Evolutionary conservation across 768 basidiomycete genomes (phyloP).

Genomic region (Pleurotus platypus): DNA sequence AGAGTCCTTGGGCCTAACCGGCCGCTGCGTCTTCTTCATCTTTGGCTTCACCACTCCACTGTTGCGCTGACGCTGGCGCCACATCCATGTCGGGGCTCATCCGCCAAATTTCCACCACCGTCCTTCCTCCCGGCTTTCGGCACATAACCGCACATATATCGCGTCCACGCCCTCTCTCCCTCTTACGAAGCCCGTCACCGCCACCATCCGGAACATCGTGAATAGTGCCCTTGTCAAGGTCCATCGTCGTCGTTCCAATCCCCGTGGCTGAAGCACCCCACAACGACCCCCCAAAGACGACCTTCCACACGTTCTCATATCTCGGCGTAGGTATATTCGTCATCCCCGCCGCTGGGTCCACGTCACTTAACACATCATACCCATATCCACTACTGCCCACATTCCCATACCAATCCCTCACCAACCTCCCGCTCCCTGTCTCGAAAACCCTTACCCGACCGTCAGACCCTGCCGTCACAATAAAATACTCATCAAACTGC

Average conservation of each 20-base stretch:
- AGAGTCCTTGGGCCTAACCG: no score
- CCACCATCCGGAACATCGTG: no score
- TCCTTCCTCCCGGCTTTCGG: conserved; percentile 67
- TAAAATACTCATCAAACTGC: conserved; percentile 80
- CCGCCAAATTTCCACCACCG: conserved; percentile 86
- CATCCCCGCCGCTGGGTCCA: conserved; percentile 33
- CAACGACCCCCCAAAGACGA: conserved; percentile 51
- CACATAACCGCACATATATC: conserved; percentile 78
- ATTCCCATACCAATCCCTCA: conserved; percentile 5
- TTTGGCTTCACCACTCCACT: no score
- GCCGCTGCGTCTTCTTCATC: no score
- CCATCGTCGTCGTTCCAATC: conserved; percentile 1
- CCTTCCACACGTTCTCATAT: conserved; percentile 87
- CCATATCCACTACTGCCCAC: not conserved
- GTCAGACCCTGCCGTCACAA: conserved; percentile 84
- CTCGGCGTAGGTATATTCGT: conserved; percentile 47
- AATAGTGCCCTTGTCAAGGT: conserved; percentile 16
- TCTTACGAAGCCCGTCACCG: no score
- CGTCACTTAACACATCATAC: not conserved
- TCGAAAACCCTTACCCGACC: conserved; percentile 78
- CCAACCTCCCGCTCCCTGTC: conserved; percentile 50
- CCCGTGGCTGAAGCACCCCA: conserved; percentile 12
- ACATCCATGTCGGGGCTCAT: conserved; percentile 38
- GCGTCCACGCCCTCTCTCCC: conserved; percentile 22
- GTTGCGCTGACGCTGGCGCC: no score